Evolutionary conservation across 2,329 filamentous ascomycete genomes (phyloP), one percentile per base, ranked within the genome.

Genomic region (Aspergillus luchuensis): DNA sequence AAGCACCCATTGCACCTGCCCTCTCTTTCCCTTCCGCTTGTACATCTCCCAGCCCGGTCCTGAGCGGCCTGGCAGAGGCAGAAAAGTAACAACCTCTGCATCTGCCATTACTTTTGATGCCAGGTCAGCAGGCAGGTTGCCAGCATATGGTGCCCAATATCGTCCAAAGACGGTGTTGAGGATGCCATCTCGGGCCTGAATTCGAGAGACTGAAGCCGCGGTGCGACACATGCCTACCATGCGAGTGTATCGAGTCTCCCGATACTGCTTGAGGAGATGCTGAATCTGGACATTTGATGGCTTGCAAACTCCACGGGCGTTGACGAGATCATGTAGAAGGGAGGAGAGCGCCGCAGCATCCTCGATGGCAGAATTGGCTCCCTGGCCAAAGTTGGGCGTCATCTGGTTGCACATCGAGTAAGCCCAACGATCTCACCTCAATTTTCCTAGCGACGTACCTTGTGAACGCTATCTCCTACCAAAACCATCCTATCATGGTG

Each of bases 281-380:
- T 49, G 4, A 8, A 63, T 54, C 36, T 63, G 51, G 11, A 19
- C 10, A 28, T 50, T 43, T 5, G 63, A 54, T 2, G 45, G 58
- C 6, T 48, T 36, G 7, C 30, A n/a, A 19, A 15, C 19, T 8
- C 23, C 30, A 4, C 48, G 8, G 8, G 21, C 52, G 7, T 61
- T 60, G 15, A 49, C 36, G n/a, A 63, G 41, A 1, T 50, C 48
- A 30, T 70, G 47, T 4, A 78, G 62, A 10, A 67, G 62, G 38
- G 76, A 77, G 10, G 74, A 69, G 4, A 79, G 63, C 8, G 67
- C 66, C 5, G 76, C 77, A 2, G 72, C 76, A 55, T 71, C 72
- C 63, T 80, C 78, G 15, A 80, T 77, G 1, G 76, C 76, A n/a
- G 66, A 70, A 61, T 80, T 80, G 15, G 74, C 78, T 0, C 78